Evolutionary conservation across 2,329 filamentous ascomycete genomes (phyloP), one percentile per base, ranked within the genome.

Genomic region (Sporothrix pseudoabietina): DNA sequence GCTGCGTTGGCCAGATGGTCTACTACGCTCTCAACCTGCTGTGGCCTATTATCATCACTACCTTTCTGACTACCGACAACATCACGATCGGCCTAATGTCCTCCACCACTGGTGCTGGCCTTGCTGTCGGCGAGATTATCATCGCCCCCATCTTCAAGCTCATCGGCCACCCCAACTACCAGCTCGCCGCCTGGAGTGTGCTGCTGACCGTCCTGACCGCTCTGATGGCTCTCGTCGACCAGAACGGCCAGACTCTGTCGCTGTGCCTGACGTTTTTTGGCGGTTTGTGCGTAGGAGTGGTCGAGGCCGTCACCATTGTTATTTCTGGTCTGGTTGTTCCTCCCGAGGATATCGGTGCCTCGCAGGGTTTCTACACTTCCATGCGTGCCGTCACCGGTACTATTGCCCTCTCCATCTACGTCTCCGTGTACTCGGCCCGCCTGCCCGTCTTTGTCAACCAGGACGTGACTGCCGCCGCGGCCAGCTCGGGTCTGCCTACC

Each of bases 21-120:
- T 74, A 72, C 61, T 74, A 69, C 16, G 61, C 72, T 8, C 59
- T 74, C 41, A 74, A 74, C 69, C 52, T 74, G 41, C 30, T 74
- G 59, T 74, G 72, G 72, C 72, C 72, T 19, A 69, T 14, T 2
- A 61, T 69, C n/a, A 66, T 74, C 39, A 54, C 49, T 3, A 63
- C 72, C 4, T 69, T 74, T 19, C 66, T 74, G 52, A 74, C 72
- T 10, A 74, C 69, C 16, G 72, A 74, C 69, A 69, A 69, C 22
- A 69, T 72, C 68, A 72, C 41, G 35, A 71, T 74, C 32, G 72
- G 72, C 30, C 44, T 68, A 26, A 69, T 74, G 72, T 74, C 72
- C 8, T 68, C 69, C 47, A 71, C 72, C 19, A 71, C 63, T n/a
- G 72, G 72, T n/a, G 59, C 69, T 61, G 61, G 61, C 9, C 54